phyloP scores from a whole-genome alignment of 1,284 basidiomycete genomes.

The Neonothopanus nambi region DNA sequence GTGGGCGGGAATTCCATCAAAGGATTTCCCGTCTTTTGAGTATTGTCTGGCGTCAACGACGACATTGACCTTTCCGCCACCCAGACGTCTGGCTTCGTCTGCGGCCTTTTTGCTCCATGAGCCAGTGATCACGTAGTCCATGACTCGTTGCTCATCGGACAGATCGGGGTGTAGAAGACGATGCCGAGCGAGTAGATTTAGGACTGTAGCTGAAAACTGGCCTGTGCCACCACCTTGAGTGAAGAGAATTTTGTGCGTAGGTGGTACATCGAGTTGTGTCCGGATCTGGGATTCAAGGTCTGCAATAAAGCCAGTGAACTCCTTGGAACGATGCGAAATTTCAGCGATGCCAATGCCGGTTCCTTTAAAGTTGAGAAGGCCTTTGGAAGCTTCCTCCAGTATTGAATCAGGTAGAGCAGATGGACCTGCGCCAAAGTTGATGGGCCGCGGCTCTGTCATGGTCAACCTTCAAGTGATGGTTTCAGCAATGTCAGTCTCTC shows the following conservation, averaged over 20 bases:
- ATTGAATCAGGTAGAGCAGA: conserved; percentile 85
- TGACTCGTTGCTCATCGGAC: conserved; percentile 49
- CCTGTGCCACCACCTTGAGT: conserved; percentile 89
- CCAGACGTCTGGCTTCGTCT: conserved; percentile 77
- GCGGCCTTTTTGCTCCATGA: conserved; percentile 88
- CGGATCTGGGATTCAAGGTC: conserved; percentile 72
- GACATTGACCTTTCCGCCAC: conserved; percentile 60
- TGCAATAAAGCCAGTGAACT: conserved; percentile 75
- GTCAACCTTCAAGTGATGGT: background rate
- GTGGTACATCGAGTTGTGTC: conserved; percentile 76
- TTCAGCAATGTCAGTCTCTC: too few species aligned
- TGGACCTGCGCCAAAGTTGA: conserved; percentile 93
- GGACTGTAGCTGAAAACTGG: conserved; percentile 87
- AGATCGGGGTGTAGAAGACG: conserved; percentile 65
- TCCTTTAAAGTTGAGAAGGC: conserved; percentile 82
- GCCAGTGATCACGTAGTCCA: conserved; percentile 92
- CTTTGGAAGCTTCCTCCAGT: conserved; percentile 76
- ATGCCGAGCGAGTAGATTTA: conserved; percentile 86
- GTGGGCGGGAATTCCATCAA: conserved; percentile 80
- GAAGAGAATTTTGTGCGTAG: conserved; percentile 86
- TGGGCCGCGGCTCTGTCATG: conserved; percentile 52
- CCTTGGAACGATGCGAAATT: conserved; percentile 89
- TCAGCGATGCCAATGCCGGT: conserved; percentile 95
- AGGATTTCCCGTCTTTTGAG: conserved; percentile 68
- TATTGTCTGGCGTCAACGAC: conserved; percentile 66